Base-by-base conservation (phyloP, 768 basidiomycete species). In the Leccinellum luteum region DNA sequence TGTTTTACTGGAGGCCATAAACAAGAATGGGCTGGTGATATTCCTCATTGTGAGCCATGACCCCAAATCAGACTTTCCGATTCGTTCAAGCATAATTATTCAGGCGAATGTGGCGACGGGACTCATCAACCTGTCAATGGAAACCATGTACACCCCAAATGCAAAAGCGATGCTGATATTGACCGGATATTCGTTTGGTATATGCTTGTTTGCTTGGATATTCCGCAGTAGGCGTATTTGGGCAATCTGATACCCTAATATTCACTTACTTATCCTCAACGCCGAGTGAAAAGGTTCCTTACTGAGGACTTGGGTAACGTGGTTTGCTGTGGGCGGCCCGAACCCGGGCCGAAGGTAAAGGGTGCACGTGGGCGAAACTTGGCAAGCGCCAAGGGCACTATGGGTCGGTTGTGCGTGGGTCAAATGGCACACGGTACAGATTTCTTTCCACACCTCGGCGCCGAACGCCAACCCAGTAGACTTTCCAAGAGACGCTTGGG, bases 71-170 rank as follows among this genome's bases (percentile, higher is more conserved):
- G 17, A 32, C 15, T 23, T 15, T 19, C 12, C 2, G n/a, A 13
- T 15, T 53, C 27, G 32, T 50, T 60, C 32, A 50, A 31, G 35
- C 17, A 17, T 35, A 25, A 10, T 10, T 35, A 27, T 58, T 17
- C 60, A 96, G 94, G 92, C 94, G 0, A 98, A 98, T 69, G 74
- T 96, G 1, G 70, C 82, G 31, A 99, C 96, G 0, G 96, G 96
- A 0, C 61, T 91, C 13, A 77, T 95, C 60, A 99, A 98, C 68
- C 63, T 98, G 34, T 77, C 82, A 1, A 78, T 95, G 58, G 72
- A 74, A 61, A 98, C 94, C 9, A 94, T 98, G 85, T 92, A 94
- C 65, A 78, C 79, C 25, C 74, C 80, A 1, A 76, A 86, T 55
- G 47, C 57, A 34, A 63, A 73, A 34, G 86, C 91, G 6, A 78